Percentiles rank a stretch among this genome's conserved stretches.
These are phyloP conservation scores for Hypoxylon lienhwacheense DNA, from an alignment of 495 filamentous ascomycete species.

Conservation along the genomic window DNA sequence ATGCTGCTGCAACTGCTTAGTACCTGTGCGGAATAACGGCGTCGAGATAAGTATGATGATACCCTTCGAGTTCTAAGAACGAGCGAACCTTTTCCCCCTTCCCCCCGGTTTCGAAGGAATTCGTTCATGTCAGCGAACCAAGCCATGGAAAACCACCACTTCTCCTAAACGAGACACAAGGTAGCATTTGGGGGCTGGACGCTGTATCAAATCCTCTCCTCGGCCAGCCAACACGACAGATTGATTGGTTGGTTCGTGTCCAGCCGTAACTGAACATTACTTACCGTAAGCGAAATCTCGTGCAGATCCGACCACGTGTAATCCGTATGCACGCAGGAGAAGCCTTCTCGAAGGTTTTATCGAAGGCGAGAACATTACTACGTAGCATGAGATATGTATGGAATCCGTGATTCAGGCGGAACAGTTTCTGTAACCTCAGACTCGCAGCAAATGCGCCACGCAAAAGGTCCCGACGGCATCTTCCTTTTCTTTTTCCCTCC, in stretches of 20 bases:
- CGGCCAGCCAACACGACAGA: conserved; percentile 6
- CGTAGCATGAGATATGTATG: no score
- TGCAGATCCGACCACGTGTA: conserved; percentile 33
- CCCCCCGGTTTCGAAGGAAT: no score
- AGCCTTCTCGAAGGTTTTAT: conserved; percentile 29
- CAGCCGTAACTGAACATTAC: conserved; percentile 15
- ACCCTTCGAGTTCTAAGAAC: conserved; percentile 4
- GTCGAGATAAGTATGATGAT: neutral
- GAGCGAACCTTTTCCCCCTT: conserved; percentile 1
- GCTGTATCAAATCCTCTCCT: conserved; percentile 27
- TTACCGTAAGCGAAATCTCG: conserved; percentile 25
- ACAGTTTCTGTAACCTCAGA: conserved; percentile 17
- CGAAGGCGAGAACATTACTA: conserved; percentile 17
- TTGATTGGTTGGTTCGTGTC: conserved; percentile 22
- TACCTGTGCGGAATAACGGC: conserved; percentile 19
- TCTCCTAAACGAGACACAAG: conserved; percentile 4
- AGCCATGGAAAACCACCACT: no score
- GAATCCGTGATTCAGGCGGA: no score
- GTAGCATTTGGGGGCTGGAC: conserved; percentile 14
- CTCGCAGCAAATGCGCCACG: conserved; percentile 5
- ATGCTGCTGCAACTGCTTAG: no score
- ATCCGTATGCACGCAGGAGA: conserved; percentile 29
- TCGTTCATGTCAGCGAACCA: no score
- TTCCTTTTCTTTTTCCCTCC: neutral
- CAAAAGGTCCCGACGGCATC: conserved; percentile 1